Conservation (phyloP, 108 stramenopile genomes). For the Fistulifera solaris region DNA sequence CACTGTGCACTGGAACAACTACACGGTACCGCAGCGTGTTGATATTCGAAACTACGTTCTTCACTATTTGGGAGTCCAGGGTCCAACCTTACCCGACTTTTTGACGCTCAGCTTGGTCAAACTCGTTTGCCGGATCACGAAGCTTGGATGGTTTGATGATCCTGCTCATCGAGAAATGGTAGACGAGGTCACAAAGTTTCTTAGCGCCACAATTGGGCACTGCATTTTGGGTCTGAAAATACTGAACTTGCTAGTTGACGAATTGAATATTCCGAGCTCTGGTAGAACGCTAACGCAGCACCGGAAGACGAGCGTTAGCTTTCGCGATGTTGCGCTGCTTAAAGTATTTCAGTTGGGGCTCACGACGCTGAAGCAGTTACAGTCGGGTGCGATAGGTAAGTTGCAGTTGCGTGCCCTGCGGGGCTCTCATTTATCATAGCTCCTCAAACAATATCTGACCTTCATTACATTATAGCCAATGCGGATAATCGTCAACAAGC, state of each 20-base stretch:
- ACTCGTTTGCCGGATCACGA: conserved; percentile 95
- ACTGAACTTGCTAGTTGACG: conserved; percentile 92
- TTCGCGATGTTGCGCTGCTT: conserved; percentile 88
- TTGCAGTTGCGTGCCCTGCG: conserved; percentile 5
- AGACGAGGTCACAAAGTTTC: conserved; percentile 91
- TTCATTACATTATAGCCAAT: conserved; percentile 18
- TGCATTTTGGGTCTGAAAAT: conserved; percentile 94
- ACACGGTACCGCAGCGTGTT: conserved; percentile 85
- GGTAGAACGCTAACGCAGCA: conserved; percentile 94
- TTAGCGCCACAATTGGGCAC: conserved; percentile 91
- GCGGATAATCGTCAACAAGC: conserved; percentile 67
- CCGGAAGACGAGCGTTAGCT: conserved; percentile 93
- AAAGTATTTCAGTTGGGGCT: conserved; percentile 89
- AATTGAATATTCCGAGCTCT: conserved; percentile 89
- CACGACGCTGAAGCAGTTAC: conserved; percentile 88
- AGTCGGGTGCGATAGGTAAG: conserved; percentile 75
- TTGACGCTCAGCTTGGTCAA: conserved; percentile 81
- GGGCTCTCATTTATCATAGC: not conserved
- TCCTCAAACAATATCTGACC: not conserved
- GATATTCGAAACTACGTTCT: conserved; percentile 96
- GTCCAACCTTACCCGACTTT: conserved; percentile 81
- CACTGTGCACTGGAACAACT: conserved; percentile 93
- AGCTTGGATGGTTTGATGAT: conserved; percentile 97
- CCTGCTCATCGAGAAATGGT: conserved; percentile 84
- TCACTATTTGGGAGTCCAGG: conserved; percentile 89